A percentile compares a stretch with the other conserved stretches of the same genome.
phyloP scores from a whole-genome alignment of 768 basidiomycete genomes.

The Cubamyces lactineus region DNA sequence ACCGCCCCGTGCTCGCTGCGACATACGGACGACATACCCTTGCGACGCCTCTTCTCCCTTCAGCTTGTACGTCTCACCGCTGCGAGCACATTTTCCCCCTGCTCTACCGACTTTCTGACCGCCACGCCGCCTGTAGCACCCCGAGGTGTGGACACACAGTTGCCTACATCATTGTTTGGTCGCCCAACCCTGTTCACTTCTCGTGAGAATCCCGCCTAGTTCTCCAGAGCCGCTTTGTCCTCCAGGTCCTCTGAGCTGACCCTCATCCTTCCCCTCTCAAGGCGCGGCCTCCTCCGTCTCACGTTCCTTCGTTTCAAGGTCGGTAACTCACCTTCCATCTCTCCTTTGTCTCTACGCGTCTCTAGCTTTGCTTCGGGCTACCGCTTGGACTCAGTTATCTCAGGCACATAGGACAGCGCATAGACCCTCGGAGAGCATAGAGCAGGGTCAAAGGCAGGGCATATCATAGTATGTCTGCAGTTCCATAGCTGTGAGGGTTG shows the following conservation, averaged over 20 bases:
- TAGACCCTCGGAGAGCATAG: not conserved
- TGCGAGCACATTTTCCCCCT: conserved; percentile 6
- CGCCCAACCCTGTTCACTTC: conserved; percentile 28
- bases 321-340: conserved; percentile 32
- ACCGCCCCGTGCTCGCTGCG: conserved; percentile 5
- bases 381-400: not conserved
- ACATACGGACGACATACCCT: conserved; percentile 31
- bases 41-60: conserved; percentile 22
- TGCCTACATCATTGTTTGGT: conserved; percentile 39
- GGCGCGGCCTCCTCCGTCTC: conserved; percentile 75
- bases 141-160: conserved; percentile 52
- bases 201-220: conserved; percentile 31
- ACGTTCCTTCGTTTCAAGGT: conserved; percentile 64
- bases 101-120: not conserved
- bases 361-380: not conserved
- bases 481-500: not conserved
- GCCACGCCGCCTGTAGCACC: conserved; percentile 4
- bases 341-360: conserved; percentile 8
- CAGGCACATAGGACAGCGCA: conserved; percentile 1
- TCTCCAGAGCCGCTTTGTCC: conserved; percentile 33
- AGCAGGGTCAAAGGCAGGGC: not conserved
- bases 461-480: not conserved
- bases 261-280: conserved; percentile 35
- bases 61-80: not conserved
- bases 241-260: conserved; percentile 34